Percentiles rank a stretch among this genome's conserved stretches.
Conservation (phyloP, 2,329 filamentous ascomycete genomes). For the Penicillium hesseltinei region DNA sequence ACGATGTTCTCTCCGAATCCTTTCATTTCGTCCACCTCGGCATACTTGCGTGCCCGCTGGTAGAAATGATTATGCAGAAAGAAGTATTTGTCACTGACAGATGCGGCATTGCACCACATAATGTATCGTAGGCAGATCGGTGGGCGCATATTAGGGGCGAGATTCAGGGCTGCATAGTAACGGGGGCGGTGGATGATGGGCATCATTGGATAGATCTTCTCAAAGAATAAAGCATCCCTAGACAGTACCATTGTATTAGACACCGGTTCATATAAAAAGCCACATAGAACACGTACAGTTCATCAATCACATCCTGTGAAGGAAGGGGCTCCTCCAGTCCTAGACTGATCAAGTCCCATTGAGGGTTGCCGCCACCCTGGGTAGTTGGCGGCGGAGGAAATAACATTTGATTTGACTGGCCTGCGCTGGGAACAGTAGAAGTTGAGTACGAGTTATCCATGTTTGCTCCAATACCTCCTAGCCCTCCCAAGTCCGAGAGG, state of each 20-base stretch:
- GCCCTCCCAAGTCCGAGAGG: conserved; percentile 19
- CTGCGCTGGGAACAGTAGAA: conserved; percentile 24
- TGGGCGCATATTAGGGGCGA: conserved; percentile 81
- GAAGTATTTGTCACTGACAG: conserved; percentile 76
- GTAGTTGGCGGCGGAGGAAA: conserved; percentile 25
- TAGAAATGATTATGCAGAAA: conserved; percentile 86
- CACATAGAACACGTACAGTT: conserved; percentile 58
- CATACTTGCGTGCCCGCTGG: conserved; percentile 81
- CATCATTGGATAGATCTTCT: conserved; percentile 79
- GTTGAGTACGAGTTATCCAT: conserved; percentile 25
- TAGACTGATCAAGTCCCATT: conserved; percentile 82
- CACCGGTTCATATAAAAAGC: not conserved
- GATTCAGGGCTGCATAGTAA: conserved; percentile 83
- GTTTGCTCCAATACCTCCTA: conserved; percentile 8
- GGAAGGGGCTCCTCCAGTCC: conserved; percentile 81
- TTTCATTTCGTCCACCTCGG: conserved; percentile 85
- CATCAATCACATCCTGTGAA: conserved; percentile 75
- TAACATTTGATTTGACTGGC: conserved; percentile 20
- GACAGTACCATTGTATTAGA: conserved; percentile 48
- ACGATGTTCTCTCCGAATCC: conserved; percentile 88
- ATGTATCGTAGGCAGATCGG: conserved; percentile 87
- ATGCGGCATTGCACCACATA: conserved; percentile 93
- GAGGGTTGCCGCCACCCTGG: conserved; percentile 49
- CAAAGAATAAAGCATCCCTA: conserved; percentile 74
- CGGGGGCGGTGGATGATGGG: conserved; percentile 88